phyloP scores from a whole-genome alignment of 208 protist species.

The Wallacemonas sp. region DNA sequence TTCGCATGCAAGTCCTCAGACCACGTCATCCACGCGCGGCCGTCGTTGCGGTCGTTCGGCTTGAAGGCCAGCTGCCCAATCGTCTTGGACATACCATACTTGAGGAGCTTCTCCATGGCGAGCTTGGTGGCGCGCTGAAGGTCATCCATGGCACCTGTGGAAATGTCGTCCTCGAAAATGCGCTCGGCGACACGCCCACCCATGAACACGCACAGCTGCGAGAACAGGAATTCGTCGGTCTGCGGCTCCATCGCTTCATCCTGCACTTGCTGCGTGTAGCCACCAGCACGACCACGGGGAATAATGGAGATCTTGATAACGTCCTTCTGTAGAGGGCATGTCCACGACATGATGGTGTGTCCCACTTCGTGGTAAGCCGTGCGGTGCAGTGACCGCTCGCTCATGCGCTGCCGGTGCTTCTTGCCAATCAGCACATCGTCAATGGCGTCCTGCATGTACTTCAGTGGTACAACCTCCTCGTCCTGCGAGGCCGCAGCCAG shows the following conservation, averaged over 20 bases:
- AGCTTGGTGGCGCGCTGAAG: slow-evolving; percentile 86
- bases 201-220: slow-evolving; percentile 89
- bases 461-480: slow-evolving; percentile 69
- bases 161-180: slow-evolving; percentile 86
- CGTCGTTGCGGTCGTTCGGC: slow-evolving; percentile 86
- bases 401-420: slow-evolving; percentile 93
- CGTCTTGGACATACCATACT: slow-evolving; percentile 88
- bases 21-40: slow-evolving; percentile 87
- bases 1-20: slow-evolving; percentile 87
- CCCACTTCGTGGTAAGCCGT: slow-evolving; percentile 98
- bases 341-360: slow-evolving; percentile 96
- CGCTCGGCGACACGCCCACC: slow-evolving; percentile 87
- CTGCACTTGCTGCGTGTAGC: slow-evolving; percentile 93
- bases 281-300: slow-evolving; percentile 84
- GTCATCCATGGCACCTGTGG: slow-evolving; percentile 91
- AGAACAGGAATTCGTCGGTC: slow-evolving; percentile 86
- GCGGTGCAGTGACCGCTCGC: slow-evolving; percentile 65
- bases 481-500: slow-evolving; percentile 83
- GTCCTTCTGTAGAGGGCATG: slow-evolving; percentile 83
- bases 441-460: slow-evolving; percentile 82
- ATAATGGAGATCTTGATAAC: slow-evolving; percentile 93
- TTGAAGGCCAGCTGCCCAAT: slow-evolving; percentile 88
- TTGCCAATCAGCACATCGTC: slow-evolving; percentile 94
- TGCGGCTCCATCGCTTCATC: slow-evolving; percentile 89
- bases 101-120: slow-evolving; percentile 86